These are phyloP conservation scores for Alternaria arborescens DNA, from an alignment of 2,329 filamentous ascomycete genomes.

Conservation along the genomic window DNA sequence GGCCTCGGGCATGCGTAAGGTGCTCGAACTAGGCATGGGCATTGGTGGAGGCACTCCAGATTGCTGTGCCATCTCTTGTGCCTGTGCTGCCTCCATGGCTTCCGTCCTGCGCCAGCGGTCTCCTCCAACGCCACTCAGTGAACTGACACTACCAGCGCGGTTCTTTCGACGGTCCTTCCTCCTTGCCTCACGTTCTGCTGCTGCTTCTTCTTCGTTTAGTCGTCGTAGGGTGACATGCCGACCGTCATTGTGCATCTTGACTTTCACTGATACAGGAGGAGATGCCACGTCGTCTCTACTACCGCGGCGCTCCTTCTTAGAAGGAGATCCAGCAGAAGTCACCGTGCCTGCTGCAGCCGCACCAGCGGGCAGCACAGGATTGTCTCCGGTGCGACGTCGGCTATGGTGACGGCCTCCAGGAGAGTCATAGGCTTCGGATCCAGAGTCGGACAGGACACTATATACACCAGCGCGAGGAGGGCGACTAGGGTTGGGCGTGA, in stretches of 20 bases:
- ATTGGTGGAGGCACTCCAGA: slow-evolving; percentile 33
- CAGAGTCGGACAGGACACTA: slow-evolving; percentile 53
- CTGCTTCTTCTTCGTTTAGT: slow-evolving; percentile 69
- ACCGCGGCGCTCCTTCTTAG: slow-evolving; percentile 42
- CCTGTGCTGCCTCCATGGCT: slow-evolving; percentile 48
- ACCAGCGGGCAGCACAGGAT: slow-evolving; percentile 37
- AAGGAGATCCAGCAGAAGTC: slow-evolving; percentile 39
- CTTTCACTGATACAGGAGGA: slow-evolving; percentile 70
- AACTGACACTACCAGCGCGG: slow-evolving; percentile 53
- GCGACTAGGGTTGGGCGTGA: slow-evolving; percentile 41
- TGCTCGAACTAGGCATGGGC: slow-evolving; percentile 36
- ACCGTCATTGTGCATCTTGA: slow-evolving; percentile 71
- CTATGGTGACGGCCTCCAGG: slow-evolving; percentile 47
- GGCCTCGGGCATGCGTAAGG: slow-evolving; percentile 43
- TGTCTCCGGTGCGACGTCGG: slow-evolving; percentile 40
- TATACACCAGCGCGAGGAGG: slow-evolving; percentile 47
- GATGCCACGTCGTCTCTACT: slow-evolving; percentile 58
- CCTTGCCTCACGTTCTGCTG: slow-evolving; percentile 65
- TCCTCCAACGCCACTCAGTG: slow-evolving; percentile 46
- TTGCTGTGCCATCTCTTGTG: slow-evolving; percentile 39
- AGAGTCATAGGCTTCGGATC: slow-evolving; percentile 50
- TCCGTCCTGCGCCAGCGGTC: slow-evolving; percentile 53
- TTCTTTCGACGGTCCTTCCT: slow-evolving; percentile 56
- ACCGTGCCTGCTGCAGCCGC: slow-evolving; percentile 39
- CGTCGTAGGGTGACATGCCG: slow-evolving; percentile 69